A percentile compares a stretch with the other conserved stretches of the same genome.
These are phyloP conservation scores for Cladophialophora yegresii DNA, from an alignment of 2,329 filamentous ascomycete genomes.

Conservation along the genomic window DNA sequence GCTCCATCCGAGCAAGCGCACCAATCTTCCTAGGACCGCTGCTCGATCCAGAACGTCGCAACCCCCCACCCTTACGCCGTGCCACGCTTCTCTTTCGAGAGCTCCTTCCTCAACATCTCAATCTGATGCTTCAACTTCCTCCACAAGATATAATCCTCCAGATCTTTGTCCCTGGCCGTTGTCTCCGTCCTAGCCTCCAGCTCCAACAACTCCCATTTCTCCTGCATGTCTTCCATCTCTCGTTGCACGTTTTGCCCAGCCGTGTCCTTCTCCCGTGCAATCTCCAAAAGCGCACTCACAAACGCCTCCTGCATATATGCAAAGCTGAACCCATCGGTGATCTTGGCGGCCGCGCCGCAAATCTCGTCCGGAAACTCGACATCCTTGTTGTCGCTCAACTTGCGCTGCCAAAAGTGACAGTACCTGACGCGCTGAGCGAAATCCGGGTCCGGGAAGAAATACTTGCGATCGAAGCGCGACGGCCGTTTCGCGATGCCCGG, in stretches of 20 bases:
- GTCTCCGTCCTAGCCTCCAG: conserved; percentile 7
- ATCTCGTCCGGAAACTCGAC: conserved; percentile 48
- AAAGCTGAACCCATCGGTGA: conserved; percentile 50
- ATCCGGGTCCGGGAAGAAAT: conserved; percentile 48
- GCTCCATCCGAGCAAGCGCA: background rate
- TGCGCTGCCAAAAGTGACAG: conserved; percentile 48
- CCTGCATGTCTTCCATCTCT: conserved; percentile 13
- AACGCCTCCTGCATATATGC: conserved; percentile 52
- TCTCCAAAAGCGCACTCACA: conserved; percentile 44
- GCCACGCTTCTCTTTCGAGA: conserved; percentile 34
- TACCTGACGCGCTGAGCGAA: conserved; percentile 46
- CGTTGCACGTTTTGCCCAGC: background rate
- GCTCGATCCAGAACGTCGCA: no score
- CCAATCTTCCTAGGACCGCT: conserved; percentile 33
- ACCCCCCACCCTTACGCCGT: background rate
- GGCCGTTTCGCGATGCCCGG: conserved; percentile 50
- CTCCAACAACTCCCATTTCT: conserved; percentile 28
- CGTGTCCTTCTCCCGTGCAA: conserved; percentile 35
- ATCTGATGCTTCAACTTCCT: conserved; percentile 48
- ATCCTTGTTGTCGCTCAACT: conserved; percentile 31
- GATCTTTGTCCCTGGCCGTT: conserved; percentile 36
- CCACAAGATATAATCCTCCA: conserved; percentile 47
- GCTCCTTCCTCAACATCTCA: conserved; percentile 46
- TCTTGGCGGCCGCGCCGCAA: conserved; percentile 45
- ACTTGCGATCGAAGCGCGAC: conserved; percentile 52